Evolutionary conservation across 352 stramenopile species (phyloP).

Genomic region (Paralagenidium karlingii): DNA sequence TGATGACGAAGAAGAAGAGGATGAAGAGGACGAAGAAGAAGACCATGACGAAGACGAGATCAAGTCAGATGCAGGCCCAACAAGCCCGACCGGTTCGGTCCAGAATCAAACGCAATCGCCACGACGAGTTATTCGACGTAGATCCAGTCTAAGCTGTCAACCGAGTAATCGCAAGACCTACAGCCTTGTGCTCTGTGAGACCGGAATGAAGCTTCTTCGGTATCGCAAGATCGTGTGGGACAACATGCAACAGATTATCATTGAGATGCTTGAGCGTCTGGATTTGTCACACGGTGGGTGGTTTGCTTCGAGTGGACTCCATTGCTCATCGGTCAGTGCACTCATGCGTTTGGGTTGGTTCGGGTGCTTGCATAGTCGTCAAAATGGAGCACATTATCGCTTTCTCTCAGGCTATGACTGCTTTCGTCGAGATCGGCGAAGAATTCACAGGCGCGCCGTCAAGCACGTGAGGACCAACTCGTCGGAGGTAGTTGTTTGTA

Average conservation of each 20-base stretch:
- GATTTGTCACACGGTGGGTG: slow-evolving; percentile 60
- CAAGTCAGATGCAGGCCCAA: too few relatives aligned
- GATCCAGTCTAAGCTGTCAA: slow-evolving; percentile 16
- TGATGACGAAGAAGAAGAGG: slow-evolving; percentile 48
- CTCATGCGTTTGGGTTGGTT: slow-evolving; percentile 1
- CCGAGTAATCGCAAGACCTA: slow-evolving; percentile 29
- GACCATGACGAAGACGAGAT: too few relatives aligned
- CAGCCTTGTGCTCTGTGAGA: slow-evolving; percentile 59
- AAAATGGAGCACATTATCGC: slow-evolving; percentile 83
- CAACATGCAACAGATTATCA: slow-evolving; percentile 68
- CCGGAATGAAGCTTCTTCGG: slow-evolving; percentile 58
- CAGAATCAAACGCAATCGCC: too few relatives aligned
- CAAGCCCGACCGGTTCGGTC: too few relatives aligned
- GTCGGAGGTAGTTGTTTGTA: not conserved
- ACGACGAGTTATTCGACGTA: too few relatives aligned
- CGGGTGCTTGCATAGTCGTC: slow-evolving; percentile 29
- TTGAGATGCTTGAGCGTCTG: slow-evolving; percentile 58
- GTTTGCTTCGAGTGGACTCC: too few relatives aligned
- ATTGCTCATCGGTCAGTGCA: slow-evolving; percentile 1
- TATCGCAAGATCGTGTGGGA: slow-evolving; percentile 82
- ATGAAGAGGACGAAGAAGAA: slow-evolving; percentile 23
- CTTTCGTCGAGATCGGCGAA: slow-evolving; percentile 72
- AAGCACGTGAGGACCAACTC: slow-evolving; percentile 31
- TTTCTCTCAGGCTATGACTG: slow-evolving; percentile 57
- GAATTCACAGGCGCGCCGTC: slow-evolving; percentile 68